Conservation (phyloP, 1,284 basidiomycete species). For the Leccinum subrobustum region DNA sequence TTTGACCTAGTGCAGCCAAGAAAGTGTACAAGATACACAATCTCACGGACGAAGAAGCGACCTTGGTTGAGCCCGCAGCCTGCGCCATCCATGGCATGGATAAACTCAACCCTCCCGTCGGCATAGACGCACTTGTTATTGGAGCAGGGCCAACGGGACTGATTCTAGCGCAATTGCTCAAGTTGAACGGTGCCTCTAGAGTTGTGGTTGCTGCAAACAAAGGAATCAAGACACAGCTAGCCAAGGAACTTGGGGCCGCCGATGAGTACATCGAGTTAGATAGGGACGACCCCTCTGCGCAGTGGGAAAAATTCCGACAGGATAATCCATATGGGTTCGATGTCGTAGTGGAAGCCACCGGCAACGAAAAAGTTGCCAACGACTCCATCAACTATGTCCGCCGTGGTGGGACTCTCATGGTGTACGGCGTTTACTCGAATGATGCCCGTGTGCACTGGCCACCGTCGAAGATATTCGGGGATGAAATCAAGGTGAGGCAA, state of each 20-base stretch:
- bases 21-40: conserved; percentile 83
- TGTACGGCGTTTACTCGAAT: conserved; percentile 71
- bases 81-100: conserved; percentile 87
- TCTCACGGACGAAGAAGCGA: conserved; percentile 80
- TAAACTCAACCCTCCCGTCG: conserved; percentile 73
- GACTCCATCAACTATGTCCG: conserved; percentile 80
- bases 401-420: conserved; percentile 68
- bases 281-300: conserved; percentile 61
- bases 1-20: conserved; percentile 45
- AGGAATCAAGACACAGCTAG: conserved; percentile 80
- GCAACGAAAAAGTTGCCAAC: conserved; percentile 74
- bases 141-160: conserved; percentile 80
- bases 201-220: conserved; percentile 80
- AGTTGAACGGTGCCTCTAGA: conserved; percentile 73
- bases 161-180: conserved; percentile 81
- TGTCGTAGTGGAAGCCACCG: conserved; percentile 84
- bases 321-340: conserved; percentile 84
- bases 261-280: conserved; percentile 83
- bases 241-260: conserved; percentile 68
- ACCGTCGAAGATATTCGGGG: conserved; percentile 78
- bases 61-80: conserved; percentile 79
- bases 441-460: conserved; percentile 77
- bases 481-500: conserved; percentile 69
- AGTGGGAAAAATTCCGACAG: conserved; percentile 74
- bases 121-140: conserved; percentile 73